Evolutionary conservation across 2,329 filamentous ascomycete genomes (phyloP), one percentile per base, ranked within the genome.

Genomic region (Elsinoe arachidis): DNA sequence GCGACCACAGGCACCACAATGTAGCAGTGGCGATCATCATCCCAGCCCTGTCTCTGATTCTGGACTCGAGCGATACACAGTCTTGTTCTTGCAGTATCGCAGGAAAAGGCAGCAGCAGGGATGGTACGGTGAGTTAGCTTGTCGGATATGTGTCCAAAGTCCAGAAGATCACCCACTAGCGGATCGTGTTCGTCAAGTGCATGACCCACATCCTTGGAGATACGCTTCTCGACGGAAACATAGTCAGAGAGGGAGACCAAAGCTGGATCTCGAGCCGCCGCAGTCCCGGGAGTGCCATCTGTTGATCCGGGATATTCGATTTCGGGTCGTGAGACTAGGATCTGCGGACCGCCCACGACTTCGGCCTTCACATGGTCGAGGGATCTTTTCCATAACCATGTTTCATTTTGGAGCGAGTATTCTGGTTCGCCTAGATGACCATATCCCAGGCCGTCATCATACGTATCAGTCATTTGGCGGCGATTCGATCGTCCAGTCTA

Each of bases 21-120:
- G 53, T 72, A 75, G 1, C 74, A 67, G 38, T 74, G 73, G 35
- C 72, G 70, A 35, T 78, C 69, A 2, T 70, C 66, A 0, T 67
- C 69, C 82, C 84, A 87, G n/a, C 76, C 73, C 71, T 79, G 80
- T 49, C 72, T 72, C 49, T 81, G 77, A 19, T 76, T 67, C 2
- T 74, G 72, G 3, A 85, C 67, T 5, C 74, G 72, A 3, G 78
- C 68, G 2, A 89, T 65, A 2, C 80, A 79, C 9, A 89, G 69
- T 1, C 80, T 70, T 61, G 84, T 79, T 1, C 82, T 80, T 12
- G 76, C 77, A 51, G 77, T 74, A n/a, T 85, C 85, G 2, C 77
- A 60, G 3, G 64, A 62, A 37, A 68, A 65, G 2, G 66, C 69
- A 10, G 68, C 66, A 1, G 74, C 59, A 3, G 67, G 66, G 14